Base-by-base conservation (phyloP, 768 basidiomycete genomes). In the Hericium rajendrae region DNA sequence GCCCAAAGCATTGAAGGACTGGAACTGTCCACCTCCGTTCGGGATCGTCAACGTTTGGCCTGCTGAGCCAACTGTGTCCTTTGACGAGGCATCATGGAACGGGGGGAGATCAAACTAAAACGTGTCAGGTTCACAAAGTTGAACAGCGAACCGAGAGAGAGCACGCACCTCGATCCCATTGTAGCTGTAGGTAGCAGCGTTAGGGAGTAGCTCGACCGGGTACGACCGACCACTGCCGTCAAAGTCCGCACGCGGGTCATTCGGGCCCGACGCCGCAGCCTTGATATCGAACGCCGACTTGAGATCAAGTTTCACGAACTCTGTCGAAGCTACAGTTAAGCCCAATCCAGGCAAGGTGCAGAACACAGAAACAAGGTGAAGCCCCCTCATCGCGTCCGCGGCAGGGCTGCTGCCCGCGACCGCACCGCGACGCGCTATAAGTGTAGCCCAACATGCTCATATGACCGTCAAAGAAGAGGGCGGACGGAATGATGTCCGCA, bases 221-320 rank as follows among this genome's bases (percentile, higher is more conserved):
- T 59, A 59, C 20, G 58, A 55, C n/a, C 58, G 54, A 4, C 55
- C 55, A 24, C 55, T 59, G 13, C 58, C 58, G 48, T 59, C 58
- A 46, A 59, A 56, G 46, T 59, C 55, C 6, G 58, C 58, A 51
- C 16, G 8, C 22, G 22, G 5, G 32, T 59, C 58, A 41, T 55
- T 51, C 49, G 48, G 22, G 49, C 54, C 54, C 8, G 58, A 56
- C 49, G 58, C 55, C 9, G 58, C 58, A 6, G 58, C 55, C 41
- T 59, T 59, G 18, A 40, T 50, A 32, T 59, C 54, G 54, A 56
- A 59, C 20, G 53, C 18, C 22, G 48, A 32, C 6, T 55, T 22
- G 12, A 57, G 50, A 48, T 59, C 60, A 12, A 55, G 48, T 15
- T 40, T 55, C 58, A 51, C 37, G 52, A 38, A 37, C 18, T 38